Percentiles rank a stretch among this genome's conserved stretches.
These are phyloP conservation scores for Cokeromyces recurvatus DNA, from an alignment of 371 early-diverging fungal genomes.

Conservation along the genomic window DNA sequence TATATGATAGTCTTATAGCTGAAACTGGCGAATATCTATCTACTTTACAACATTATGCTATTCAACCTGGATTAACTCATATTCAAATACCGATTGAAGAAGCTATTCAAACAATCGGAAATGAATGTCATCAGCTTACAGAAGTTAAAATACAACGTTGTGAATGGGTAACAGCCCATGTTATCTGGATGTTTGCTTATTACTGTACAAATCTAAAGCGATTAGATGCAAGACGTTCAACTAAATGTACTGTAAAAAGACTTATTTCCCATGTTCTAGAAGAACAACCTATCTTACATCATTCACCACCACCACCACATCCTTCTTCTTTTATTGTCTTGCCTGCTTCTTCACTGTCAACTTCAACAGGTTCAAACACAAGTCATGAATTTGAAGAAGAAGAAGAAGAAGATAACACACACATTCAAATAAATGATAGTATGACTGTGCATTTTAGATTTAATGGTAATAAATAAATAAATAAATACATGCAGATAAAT, in stretches of 20 bases:
- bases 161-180: constrained; percentile 55
- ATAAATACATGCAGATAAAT: neutral
- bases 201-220: constrained; percentile 33
- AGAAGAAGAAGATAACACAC: too few relatives aligned
- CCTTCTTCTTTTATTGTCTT: neutral
- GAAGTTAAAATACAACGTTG: constrained; percentile 49
- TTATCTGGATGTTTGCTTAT: constrained; percentile 41
- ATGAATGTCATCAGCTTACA: constrained; percentile 40
- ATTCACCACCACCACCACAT: neutral
- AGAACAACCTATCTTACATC: neutral
- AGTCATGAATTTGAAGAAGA: constrained; percentile 6
- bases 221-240: constrained; percentile 44
- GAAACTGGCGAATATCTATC: constrained; percentile 63
- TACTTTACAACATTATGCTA: constrained; percentile 46
- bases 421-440: too few relatives aligned
- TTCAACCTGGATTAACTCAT: constrained; percentile 51
- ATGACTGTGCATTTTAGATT: constrained; percentile 7
- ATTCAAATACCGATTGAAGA: constrained; percentile 38
- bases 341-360: neutral
- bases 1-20: constrained; percentile 41
- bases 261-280: constrained; percentile 20
- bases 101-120: constrained; percentile 44
- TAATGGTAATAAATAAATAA: constrained; percentile 2
- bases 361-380: neutral
- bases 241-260: constrained; percentile 36